Evolutionary conservation across 495 filamentous ascomycete genomes (phyloP).

Genomic region (Penicillium antarcticum): DNA sequence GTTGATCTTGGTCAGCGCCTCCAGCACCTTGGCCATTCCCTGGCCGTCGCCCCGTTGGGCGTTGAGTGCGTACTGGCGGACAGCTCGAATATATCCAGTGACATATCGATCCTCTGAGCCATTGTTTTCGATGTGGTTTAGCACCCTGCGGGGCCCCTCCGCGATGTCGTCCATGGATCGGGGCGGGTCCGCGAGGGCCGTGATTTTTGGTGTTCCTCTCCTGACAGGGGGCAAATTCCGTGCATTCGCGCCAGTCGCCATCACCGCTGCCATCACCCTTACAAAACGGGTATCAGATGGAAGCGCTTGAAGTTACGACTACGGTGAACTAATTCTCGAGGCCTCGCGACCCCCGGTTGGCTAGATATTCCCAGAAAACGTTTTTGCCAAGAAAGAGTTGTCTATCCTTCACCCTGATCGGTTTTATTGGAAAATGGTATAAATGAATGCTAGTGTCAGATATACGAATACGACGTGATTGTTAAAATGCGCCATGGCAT

Average conservation of each 20-base stretch:
- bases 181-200: slow-evolving; percentile 6
- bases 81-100: background rate
- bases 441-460: too few species aligned
- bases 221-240: slow-evolving; percentile 9
- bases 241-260: slow-evolving; percentile 2
- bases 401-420: too few species aligned
- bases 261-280: too few species aligned
- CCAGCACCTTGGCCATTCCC: slow-evolving; percentile 17
- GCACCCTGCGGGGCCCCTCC: slow-evolving; percentile 5
- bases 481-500: too few species aligned
- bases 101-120: slow-evolving; percentile 12
- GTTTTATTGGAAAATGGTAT: too few species aligned
- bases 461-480: too few species aligned
- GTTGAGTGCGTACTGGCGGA: slow-evolving; percentile 17
- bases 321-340: slow-evolving; percentile 12
- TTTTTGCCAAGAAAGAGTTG: too few species aligned
- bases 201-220: slow-evolving; percentile 9
- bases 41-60: slow-evolving; percentile 16
- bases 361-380: too few species aligned
- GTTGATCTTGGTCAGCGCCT: slow-evolving; percentile 15
- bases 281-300: slow-evolving; percentile 6
- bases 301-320: background rate
- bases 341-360: slow-evolving; percentile 8
- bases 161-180: slow-evolving; percentile 3
- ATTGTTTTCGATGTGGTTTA: slow-evolving; percentile 12